Evolutionary conservation across 306 rosid species (phyloP).

Genomic region (Malus fusca): DNA sequence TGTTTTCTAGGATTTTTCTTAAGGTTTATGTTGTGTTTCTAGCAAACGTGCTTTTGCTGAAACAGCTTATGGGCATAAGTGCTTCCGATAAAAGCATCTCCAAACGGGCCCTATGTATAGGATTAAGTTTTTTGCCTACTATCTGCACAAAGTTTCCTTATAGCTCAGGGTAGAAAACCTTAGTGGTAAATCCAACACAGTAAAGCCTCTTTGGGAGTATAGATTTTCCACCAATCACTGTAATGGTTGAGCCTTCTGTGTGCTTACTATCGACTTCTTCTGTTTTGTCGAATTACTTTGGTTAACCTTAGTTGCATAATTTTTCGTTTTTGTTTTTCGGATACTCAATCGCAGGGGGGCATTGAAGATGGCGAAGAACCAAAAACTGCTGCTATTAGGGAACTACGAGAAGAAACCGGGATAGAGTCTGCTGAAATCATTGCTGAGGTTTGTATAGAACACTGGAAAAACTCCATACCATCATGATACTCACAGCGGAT

Average conservation of each 20-base stretch:
- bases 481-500: no score
- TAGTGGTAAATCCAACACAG: neutral
- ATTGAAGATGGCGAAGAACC: conserved; percentile 97
- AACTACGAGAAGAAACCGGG: conserved; percentile 91
- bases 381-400: conserved; percentile 77
- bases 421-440: conserved; percentile 72
- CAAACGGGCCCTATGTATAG: neutral
- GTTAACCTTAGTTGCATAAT: neutral
- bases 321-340: neutral
- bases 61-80: no score
- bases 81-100: no score
- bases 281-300: conserved; percentile 1
- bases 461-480: no score
- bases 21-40: no score
- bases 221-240: neutral
- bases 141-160: neutral
- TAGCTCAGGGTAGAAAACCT: neutral
- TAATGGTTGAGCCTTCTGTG: neutral
- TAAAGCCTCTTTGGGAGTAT: neutral
- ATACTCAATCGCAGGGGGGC: conserved; percentile 56
- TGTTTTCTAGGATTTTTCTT: neutral
- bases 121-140: neutral
- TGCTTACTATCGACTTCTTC: neutral
- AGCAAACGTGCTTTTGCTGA: no score
- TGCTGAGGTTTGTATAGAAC: conserved; percentile 51